phyloP scores from a whole-genome alignment of 73 alveolate genomes.

The Symbiodinium natans region DNA sequence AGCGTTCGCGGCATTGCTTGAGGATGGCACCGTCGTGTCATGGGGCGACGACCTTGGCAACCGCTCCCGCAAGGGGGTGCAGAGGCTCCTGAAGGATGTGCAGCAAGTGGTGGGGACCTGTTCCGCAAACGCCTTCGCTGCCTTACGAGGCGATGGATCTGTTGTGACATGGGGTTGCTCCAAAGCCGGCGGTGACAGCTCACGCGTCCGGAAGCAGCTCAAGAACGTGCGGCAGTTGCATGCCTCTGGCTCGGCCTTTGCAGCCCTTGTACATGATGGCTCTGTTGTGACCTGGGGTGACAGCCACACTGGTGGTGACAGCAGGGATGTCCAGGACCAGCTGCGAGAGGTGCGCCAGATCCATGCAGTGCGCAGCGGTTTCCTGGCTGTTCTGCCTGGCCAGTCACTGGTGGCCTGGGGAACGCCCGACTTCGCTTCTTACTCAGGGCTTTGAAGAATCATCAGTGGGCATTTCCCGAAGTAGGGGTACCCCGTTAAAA shows the following conservation, averaged over 20 bases:
- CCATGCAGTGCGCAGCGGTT: slow-evolving; percentile 6
- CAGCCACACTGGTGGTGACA: background rate
- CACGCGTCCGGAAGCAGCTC: background rate
- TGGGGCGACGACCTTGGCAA: background rate
- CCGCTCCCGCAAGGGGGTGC: background rate
- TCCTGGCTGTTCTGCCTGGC: background rate
- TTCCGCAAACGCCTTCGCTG: background rate
- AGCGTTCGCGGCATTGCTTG: background rate
- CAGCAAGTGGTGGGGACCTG: background rate
- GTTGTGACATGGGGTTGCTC: slow-evolving; percentile 3
- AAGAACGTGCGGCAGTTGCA: background rate
- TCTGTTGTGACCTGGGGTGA: slow-evolving; percentile 7
- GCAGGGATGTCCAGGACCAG: background rate
- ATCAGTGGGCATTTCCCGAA: no score
- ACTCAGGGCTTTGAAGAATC: no score
- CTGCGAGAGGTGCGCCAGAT: background rate
- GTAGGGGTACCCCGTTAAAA: no score
- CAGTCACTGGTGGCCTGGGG: slow-evolving; percentile 17
- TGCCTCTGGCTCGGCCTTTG: slow-evolving; percentile 1
- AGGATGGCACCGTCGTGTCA: background rate
- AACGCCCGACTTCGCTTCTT: background rate
- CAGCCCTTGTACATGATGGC: background rate
- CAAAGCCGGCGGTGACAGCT: background rate
- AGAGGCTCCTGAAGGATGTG: background rate
- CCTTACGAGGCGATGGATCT: background rate